phyloP scores from a whole-genome alignment of 371 early-diverging fungal species.

The Apophysomyces variabilis region DNA sequence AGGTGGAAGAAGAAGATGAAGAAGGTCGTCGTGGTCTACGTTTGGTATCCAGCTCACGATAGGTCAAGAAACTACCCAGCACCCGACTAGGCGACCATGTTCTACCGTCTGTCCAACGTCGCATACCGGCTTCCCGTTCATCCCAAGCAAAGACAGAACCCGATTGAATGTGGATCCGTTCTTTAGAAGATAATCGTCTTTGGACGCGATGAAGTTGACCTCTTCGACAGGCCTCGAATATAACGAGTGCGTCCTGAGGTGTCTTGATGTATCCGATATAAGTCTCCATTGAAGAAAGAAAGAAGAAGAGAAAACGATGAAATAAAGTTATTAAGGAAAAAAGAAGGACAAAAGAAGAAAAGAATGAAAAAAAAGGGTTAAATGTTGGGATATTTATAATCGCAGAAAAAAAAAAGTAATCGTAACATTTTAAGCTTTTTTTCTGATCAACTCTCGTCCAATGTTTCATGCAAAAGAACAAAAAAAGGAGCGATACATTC shows the following conservation, averaged over 20 bases:
- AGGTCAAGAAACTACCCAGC: conserved; percentile 75
- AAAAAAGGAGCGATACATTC: conserved; percentile 5
- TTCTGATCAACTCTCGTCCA: conserved; percentile 4
- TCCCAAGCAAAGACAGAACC: conserved; percentile 90
- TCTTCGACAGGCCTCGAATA: conserved; percentile 84
- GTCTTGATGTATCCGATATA: conserved; percentile 74
- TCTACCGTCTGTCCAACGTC: conserved; percentile 90
- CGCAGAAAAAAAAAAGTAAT: conserved; percentile 8
- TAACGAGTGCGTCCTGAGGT: conserved; percentile 78
- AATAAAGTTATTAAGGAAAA: conserved; percentile 10
- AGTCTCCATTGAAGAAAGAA: conserved; percentile 41
- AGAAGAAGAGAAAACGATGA: conserved; percentile 5
- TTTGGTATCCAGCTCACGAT: conserved; percentile 73
- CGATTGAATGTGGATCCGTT: conserved; percentile 65
- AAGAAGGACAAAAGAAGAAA: conserved; percentile 15
- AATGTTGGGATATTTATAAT: conserved; percentile 6
- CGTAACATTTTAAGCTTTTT: conserved; percentile 3
- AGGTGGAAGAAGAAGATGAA: conserved; percentile 15
- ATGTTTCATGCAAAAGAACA: conserved; percentile 7
- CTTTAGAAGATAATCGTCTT: conserved; percentile 73
- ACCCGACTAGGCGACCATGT: conserved; percentile 89
- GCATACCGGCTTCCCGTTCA: conserved; percentile 84
- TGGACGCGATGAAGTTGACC: conserved; percentile 70
- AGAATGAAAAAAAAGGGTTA: neutral
- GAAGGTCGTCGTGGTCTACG: conserved; percentile 46